Evolutionary conservation across 345 rosid species (phyloP).

Genomic region (Pistacia integerrima): DNA sequence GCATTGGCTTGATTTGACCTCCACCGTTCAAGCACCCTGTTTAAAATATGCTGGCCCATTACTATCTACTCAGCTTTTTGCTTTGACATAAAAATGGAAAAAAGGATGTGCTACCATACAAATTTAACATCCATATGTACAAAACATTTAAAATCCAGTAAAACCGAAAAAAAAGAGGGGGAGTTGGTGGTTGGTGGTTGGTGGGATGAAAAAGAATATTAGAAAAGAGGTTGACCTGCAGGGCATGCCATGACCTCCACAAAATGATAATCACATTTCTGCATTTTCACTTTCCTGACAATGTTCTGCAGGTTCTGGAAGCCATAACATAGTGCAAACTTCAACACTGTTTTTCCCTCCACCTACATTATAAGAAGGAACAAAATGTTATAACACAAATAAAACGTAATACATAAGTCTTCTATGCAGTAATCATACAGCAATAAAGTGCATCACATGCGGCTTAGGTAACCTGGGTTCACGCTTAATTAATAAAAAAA

Average conservation of each 20-base stretch:
- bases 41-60: constrained; percentile 3
- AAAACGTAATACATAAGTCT: neutral
- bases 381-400: neutral
- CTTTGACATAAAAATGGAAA: neutral
- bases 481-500: neutral
- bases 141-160: neutral
- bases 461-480: neutral
- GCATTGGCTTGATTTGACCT: constrained; percentile 92
- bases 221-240: constrained; percentile 52
- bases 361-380: constrained; percentile 45
- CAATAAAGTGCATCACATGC: neutral
- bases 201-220: neutral
- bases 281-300: constrained; percentile 74
- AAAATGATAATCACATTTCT: constrained; percentile 82
- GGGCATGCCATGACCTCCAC: constrained; percentile 99
- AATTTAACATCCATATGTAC: neutral
- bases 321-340: constrained; percentile 89
- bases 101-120: too few species aligned
- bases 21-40: constrained; percentile 95
- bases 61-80: neutral
- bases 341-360: constrained; percentile 72
- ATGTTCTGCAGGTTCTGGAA: constrained; percentile 92
- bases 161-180: neutral
- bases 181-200: too few species aligned
- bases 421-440: neutral